Evolutionary conservation across 148 eudicot species (phyloP).

Genomic region (Talinum fruticosum): DNA sequence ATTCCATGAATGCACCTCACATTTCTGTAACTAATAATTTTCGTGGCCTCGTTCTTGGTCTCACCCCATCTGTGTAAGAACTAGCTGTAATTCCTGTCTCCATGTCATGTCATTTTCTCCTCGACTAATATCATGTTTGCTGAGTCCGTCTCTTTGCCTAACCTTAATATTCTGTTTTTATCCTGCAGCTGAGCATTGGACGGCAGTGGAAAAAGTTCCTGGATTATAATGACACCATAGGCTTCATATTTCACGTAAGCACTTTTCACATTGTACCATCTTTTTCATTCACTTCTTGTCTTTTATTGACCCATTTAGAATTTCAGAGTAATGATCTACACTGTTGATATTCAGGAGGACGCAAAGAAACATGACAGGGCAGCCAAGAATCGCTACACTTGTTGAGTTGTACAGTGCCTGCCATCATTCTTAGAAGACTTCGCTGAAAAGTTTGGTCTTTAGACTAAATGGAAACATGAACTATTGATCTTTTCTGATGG

Average conservation of each 20-base stretch:
- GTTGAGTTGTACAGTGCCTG: slow-evolving; percentile 29
- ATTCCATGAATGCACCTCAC: neutral
- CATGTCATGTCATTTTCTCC: neutral
- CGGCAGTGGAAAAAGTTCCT: slow-evolving; percentile 78
- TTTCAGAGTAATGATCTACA: neutral
- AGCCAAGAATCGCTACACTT: slow-evolving; percentile 68
- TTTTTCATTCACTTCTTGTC: too few species aligned
- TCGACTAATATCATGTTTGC: too few species aligned
- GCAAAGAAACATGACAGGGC: slow-evolving; percentile 55
- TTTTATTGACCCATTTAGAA: too few species aligned
- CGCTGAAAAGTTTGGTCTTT: neutral
- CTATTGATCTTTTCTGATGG: too few species aligned
- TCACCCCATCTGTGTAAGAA: too few species aligned
- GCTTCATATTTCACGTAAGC: slow-evolving; percentile 76
- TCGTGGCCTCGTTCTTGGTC: too few species aligned
- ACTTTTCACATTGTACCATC: too few species aligned
- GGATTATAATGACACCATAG: slow-evolving; percentile 60
- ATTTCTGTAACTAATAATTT: neutral
- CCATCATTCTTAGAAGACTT: neutral
- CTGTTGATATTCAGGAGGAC: slow-evolving; percentile 49
- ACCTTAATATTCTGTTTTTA: neutral
- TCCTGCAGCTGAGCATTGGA: slow-evolving; percentile 72
- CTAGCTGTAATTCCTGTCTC: neutral
- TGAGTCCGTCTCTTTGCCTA: neutral
- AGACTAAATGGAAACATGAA: neutral